Conservation (phyloP, 176 grass and related monocot species). For the Phragmites australis region DNA sequence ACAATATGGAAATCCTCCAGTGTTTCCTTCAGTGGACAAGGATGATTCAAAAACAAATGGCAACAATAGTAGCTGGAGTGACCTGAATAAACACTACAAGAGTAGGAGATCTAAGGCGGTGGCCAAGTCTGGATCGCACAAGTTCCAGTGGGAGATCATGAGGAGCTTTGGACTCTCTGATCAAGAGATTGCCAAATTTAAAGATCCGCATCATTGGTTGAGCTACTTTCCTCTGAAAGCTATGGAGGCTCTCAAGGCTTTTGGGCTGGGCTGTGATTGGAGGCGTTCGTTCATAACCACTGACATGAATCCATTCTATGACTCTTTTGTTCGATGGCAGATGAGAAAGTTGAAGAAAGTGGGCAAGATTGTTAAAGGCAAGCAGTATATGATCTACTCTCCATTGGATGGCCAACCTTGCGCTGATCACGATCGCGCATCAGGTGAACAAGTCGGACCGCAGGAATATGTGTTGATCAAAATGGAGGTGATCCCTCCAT, state of each 20-base stretch:
- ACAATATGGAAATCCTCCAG: slow-evolving; percentile 61
- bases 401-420: slow-evolving; percentile 85
- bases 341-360: slow-evolving; percentile 69
- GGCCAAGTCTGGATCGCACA: slow-evolving; percentile 53
- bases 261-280: slow-evolving; percentile 75
- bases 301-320: slow-evolving; percentile 71
- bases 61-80: no score
- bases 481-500: slow-evolving; percentile 71
- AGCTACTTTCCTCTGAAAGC: slow-evolving; percentile 58
- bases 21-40: slow-evolving; percentile 51
- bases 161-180: slow-evolving; percentile 52
- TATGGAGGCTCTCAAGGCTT: slow-evolving; percentile 61
- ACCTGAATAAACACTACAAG: no score
- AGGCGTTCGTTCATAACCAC: slow-evolving; percentile 74
- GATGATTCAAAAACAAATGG: no score
- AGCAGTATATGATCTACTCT: slow-evolving; percentile 71
- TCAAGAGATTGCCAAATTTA: slow-evolving; percentile 61
- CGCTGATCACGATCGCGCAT: slow-evolving; percentile 68
- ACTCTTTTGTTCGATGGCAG: slow-evolving; percentile 79
- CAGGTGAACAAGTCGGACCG: slow-evolving; percentile 67
- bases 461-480: slow-evolving; percentile 86
- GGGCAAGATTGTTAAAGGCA: slow-evolving; percentile 77
- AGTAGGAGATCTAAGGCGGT: slow-evolving; percentile 70
- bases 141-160: slow-evolving; percentile 88
- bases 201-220: slow-evolving; percentile 73